Percentiles rank a stretch among this genome's conserved stretches.
These are phyloP conservation scores for Trichomonascus vanleenenianus DNA, from an alignment of 805 yeast genomes.

Conservation along the genomic window DNA sequence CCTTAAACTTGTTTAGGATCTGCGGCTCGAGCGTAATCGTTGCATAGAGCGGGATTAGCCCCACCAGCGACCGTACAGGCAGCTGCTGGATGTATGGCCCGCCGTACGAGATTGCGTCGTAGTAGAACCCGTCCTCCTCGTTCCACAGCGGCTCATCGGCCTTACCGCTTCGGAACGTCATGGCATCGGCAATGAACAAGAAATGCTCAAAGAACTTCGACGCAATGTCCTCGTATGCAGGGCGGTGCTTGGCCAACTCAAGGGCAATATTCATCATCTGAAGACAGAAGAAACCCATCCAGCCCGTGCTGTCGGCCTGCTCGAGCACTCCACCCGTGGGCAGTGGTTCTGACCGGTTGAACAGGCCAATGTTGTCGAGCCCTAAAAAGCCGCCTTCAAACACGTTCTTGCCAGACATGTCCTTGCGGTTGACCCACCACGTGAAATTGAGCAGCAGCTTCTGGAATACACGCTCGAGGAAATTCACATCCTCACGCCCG, in stretches of 20 bases:
- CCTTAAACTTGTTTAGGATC: constrained; percentile 65
- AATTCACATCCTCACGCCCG: constrained; percentile 71
- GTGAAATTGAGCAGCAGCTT: constrained; percentile 82
- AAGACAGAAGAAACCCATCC: constrained; percentile 92
- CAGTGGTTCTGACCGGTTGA: constrained; percentile 85
- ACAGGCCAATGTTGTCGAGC: constrained; percentile 84
- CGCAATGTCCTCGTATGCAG: constrained; percentile 88
- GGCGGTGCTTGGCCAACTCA: constrained; percentile 77
- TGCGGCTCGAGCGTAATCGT: constrained; percentile 83
- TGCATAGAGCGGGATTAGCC: constrained; percentile 86
- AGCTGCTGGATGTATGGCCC: constrained; percentile 53
- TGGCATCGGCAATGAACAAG: constrained; percentile 84
- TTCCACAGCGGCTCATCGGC: constrained; percentile 75
- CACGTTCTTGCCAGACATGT: constrained; percentile 75
- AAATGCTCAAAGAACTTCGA: constrained; percentile 92
- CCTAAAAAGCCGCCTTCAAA: constrained; percentile 95
- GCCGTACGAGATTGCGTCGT: constrained; percentile 85
- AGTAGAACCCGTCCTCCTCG: constrained; percentile 79
- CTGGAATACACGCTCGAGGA: constrained; percentile 88
- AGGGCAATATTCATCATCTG: constrained; percentile 90
- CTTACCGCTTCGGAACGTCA: constrained; percentile 56
- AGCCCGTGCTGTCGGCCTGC: constrained; percentile 94
- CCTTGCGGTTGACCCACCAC: constrained; percentile 97
- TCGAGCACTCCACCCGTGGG: constrained; percentile 88
- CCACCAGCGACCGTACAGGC: constrained; percentile 85